phyloP scores from a whole-genome alignment of 148 eudicot species.

The Bassia scoparia region DNA sequence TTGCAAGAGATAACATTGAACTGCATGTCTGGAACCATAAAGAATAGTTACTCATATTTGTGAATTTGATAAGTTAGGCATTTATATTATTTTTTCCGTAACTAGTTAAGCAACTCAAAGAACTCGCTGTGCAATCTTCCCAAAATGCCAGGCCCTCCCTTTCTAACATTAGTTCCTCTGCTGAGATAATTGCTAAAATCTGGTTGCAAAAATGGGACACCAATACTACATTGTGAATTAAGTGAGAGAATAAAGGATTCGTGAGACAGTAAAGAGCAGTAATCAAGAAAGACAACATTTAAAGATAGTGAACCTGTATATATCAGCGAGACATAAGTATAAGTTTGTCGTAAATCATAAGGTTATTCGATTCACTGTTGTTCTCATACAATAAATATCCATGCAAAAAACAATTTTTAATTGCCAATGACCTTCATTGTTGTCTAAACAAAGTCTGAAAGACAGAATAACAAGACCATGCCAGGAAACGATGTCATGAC shows the following conservation, averaged over 20 bases:
- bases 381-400: too few relatives aligned
- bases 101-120: constrained; percentile 44
- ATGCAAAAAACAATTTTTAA: not conserved
- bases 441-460: too few relatives aligned
- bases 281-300: too few relatives aligned
- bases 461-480: too few relatives aligned
- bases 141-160: constrained; percentile 89
- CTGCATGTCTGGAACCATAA: constrained; percentile 66
- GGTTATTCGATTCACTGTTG: too few relatives aligned
- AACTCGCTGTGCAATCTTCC: constrained; percentile 84
- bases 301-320: too few relatives aligned
- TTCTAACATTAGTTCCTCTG: constrained; percentile 77
- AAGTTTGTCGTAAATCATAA: too few relatives aligned
- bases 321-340: too few relatives aligned
- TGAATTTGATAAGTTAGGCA: not conserved
- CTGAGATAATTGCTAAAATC: constrained; percentile 95
- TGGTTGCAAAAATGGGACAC: constrained; percentile 27
- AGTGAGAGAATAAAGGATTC: not conserved
- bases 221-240: not conserved
- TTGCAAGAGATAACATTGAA: constrained; percentile 85
- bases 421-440: too few relatives aligned
- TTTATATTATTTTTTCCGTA: not conserved
- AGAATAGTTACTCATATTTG: not conserved
- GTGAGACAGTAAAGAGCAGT: too few relatives aligned
- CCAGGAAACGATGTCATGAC: too few relatives aligned